phyloP scores from a whole-genome alignment of 2,329 filamentous ascomycete genomes.

The Colletotrichum sidae region DNA sequence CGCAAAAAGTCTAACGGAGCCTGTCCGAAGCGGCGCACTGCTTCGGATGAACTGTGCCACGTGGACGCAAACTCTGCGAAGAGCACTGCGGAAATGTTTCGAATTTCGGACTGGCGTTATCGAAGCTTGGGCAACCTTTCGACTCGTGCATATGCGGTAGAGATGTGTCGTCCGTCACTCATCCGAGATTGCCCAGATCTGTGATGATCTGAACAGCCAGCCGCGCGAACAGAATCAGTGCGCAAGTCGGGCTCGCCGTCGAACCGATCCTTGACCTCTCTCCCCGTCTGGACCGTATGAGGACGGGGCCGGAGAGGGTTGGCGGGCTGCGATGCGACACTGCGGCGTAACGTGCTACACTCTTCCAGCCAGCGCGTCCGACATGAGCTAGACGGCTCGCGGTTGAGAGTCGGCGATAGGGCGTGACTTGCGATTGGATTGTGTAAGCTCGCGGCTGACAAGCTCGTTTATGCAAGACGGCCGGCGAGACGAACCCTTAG shows the following conservation, averaged over 20 bases:
- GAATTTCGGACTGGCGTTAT: not conserved
- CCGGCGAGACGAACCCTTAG: too few species aligned
- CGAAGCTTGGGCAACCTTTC: constrained; percentile 15
- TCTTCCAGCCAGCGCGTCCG: not conserved
- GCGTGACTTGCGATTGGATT: too few species aligned
- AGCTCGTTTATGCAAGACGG: too few species aligned
- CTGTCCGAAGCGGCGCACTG: too few species aligned
- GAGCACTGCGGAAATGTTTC: not conserved
- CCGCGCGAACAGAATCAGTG: constrained; percentile 26
- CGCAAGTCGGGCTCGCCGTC: not conserved
- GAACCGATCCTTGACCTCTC: constrained; percentile 13
- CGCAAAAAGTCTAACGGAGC: not conserved
- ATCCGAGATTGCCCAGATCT: constrained; percentile 18
- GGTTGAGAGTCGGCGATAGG: not conserved
- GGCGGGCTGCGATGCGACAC: constrained; percentile 18
- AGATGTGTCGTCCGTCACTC: not conserved
- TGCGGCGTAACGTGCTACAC: constrained; percentile 4
- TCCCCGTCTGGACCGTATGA: constrained; percentile 6
- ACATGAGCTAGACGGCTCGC: not conserved
- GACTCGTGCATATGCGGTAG: constrained; percentile 20
- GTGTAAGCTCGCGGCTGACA: too few species aligned
- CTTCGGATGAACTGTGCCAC: constrained; percentile 8
- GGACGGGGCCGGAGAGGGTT: constrained; percentile 8
- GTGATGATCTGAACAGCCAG: not conserved
- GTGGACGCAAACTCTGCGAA: not conserved